These are phyloP conservation scores for Pythium folliculosum DNA, from an alignment of 352 stramenopile genomes.

Conservation along the genomic window DNA sequence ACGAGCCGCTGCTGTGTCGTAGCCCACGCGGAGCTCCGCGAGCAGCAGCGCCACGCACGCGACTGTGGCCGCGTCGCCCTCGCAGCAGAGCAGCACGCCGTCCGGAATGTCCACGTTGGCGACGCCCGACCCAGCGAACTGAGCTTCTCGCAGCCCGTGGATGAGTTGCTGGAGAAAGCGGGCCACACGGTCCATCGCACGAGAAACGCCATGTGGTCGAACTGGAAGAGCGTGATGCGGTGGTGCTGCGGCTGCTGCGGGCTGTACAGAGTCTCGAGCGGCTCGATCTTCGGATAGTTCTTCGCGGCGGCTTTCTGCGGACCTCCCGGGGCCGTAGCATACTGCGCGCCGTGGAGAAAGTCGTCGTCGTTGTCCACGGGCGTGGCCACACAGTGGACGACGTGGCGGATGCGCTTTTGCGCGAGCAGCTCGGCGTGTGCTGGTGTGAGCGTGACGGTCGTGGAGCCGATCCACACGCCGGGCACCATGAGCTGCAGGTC, in stretches of 20 bases:
- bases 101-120: constrained; percentile 5
- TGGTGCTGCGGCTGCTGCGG: constrained; percentile 1
- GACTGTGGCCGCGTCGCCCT: constrained; percentile 33
- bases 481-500: constrained; percentile 42
- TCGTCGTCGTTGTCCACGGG: constrained; percentile 23
- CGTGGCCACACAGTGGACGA: constrained; percentile 19
- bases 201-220: constrained; percentile 26
- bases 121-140: neutral
- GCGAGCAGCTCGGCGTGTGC: constrained; percentile 13
- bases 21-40: constrained; percentile 33
- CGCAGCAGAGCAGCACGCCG: constrained; percentile 40
- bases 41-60: constrained; percentile 39
- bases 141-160: neutral
- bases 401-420: constrained; percentile 24
- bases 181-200: constrained; percentile 13
- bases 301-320: neutral
- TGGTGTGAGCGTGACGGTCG: constrained; percentile 22
- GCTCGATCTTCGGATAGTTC: neutral
- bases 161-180: constrained; percentile 12
- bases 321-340: neutral
- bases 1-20: constrained; percentile 28
- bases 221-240: constrained; percentile 17
- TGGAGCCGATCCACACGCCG: constrained; percentile 38
- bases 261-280: no score
- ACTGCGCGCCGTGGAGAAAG: constrained; percentile 12